Evolutionary conservation across 106 monocot species (phyloP).

Genomic region (Allium cepa): DNA sequence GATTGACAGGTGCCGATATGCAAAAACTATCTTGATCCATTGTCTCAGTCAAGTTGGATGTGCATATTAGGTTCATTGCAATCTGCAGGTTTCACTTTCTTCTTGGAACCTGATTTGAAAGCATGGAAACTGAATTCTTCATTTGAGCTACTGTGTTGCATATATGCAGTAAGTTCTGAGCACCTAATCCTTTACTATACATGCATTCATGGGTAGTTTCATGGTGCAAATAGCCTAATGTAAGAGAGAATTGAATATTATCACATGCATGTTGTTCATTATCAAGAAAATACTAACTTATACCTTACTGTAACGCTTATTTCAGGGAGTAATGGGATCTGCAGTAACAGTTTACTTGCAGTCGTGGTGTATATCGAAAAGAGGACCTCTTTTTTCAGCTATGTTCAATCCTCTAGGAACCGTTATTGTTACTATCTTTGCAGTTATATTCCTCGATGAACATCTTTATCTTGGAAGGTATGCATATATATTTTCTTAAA

Average conservation of each 20-base stretch:
- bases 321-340: slow-evolving; percentile 41
- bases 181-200: too few species aligned
- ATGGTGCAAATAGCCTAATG: too few species aligned
- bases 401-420: slow-evolving; percentile 46
- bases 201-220: too few species aligned
- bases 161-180: slow-evolving; percentile 31
- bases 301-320: too few species aligned
- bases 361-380: slow-evolving; percentile 40
- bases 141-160: slow-evolving; percentile 23
- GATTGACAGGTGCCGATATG: slow-evolving; percentile 29
- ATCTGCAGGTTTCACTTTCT: slow-evolving; percentile 24
- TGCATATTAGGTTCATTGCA: slow-evolving; percentile 41
- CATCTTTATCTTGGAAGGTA: slow-evolving; percentile 51
- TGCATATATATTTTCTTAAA: not conserved
- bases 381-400: slow-evolving; percentile 50
- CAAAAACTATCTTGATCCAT: slow-evolving; percentile 28
- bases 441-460: slow-evolving; percentile 29
- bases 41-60: slow-evolving; percentile 44
- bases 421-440: slow-evolving; percentile 26
- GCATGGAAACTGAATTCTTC: slow-evolving; percentile 32
- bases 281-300: too few species aligned
- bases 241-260: too few species aligned
- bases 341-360: slow-evolving; percentile 36
- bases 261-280: too few species aligned
- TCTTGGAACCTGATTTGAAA: slow-evolving; percentile 26